Base-by-base conservation (phyloP, 2,329 filamentous ascomycete species). In the Claviceps sp. region DNA sequence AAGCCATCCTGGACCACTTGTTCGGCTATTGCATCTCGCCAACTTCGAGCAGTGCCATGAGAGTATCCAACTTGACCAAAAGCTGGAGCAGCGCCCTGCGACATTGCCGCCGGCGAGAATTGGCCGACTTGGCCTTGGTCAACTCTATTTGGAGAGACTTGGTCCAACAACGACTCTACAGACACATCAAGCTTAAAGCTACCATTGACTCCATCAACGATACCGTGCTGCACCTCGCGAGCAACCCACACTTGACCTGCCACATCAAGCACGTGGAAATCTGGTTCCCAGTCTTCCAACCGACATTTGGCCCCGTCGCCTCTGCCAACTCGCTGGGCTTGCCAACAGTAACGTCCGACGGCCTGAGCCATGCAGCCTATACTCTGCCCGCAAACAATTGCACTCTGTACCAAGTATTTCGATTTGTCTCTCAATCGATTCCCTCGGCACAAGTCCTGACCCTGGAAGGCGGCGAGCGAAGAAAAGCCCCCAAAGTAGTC, bases 231-330 rank as follows among this genome's bases (percentile, higher is more conserved):
- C 87, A 83, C 71, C 85, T 88, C 57, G 64, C 68, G 16, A 57
- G 66, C 9, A 74, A 81, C 53, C 69, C 74, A 29, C 78, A 85
- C 59, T 74, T 88, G 5, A 74, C 77, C 20, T 58, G 67, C 8
- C 80, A 86, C 57, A 79, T 88, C 54, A 82, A 80, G 57, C 85
- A 88, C 60, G 76, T 88, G 53, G 85, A 88, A 65, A 74, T 88
- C 43, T 88, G 85, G 83, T 85, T 88, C 55, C 85, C 85, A 3
- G 83, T 88, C 42, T 88, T 85, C 59, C 76, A 82, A 57, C 78
- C 77, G 20, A 76, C 74, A 13, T 71, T 72, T 52, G 67, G 70
- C 9, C 67, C 73, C 5, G 60, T 68, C 42, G 66, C 69, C 4
- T 57, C 71, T 20, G 70, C 71, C 16, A 69, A 70, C 42, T 70